These are phyloP conservation scores for Yarrowia phangngaensis DNA, from an alignment of 805 yeast species.

Conservation along the genomic window DNA sequence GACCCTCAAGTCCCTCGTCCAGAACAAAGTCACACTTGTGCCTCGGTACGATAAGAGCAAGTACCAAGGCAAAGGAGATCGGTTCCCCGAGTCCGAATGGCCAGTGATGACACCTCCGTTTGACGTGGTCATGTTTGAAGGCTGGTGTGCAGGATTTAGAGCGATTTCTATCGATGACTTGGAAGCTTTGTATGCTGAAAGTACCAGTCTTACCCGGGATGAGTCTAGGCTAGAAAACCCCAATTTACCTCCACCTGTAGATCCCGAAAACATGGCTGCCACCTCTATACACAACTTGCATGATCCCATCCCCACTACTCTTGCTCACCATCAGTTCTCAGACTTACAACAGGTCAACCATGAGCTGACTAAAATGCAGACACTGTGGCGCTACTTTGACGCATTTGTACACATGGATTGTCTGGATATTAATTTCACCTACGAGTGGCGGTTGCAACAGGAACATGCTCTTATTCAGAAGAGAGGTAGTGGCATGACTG, in stretches of 20 bases:
- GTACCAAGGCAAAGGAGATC: constrained; percentile 73
- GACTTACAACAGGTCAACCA: constrained; percentile 48
- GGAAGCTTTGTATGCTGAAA: constrained; percentile 35
- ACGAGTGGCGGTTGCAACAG: constrained; percentile 71
- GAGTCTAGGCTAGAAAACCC: constrained; percentile 6
- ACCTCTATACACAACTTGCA: constrained; percentile 29
- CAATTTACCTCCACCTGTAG: constrained; percentile 1
- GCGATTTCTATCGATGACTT: constrained; percentile 42
- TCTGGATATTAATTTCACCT: constrained; percentile 56
- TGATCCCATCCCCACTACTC: constrained; percentile 28
- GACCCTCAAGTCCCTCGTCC: constrained; percentile 40
- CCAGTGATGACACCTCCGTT: constrained; percentile 41
- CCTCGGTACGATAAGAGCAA: constrained; percentile 80
- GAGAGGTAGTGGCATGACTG: constrained; percentile 77
- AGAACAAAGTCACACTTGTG: constrained; percentile 40
- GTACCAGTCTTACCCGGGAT: constrained; percentile 28
- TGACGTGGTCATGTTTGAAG: constrained; percentile 77
- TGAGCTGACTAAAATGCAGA: constrained; percentile 48
- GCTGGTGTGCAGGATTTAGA: constrained; percentile 86
- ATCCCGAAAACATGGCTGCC: constrained; percentile 13
- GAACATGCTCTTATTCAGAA: constrained; percentile 56
- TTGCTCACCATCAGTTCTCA: constrained; percentile 37
- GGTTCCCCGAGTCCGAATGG: constrained; percentile 48
- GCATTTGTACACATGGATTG: constrained; percentile 62
- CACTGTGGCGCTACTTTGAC: constrained; percentile 57